These are phyloP conservation scores for Posidonia australis DNA, from an alignment of 106 monocot genomes.

Conservation along the genomic window DNA sequence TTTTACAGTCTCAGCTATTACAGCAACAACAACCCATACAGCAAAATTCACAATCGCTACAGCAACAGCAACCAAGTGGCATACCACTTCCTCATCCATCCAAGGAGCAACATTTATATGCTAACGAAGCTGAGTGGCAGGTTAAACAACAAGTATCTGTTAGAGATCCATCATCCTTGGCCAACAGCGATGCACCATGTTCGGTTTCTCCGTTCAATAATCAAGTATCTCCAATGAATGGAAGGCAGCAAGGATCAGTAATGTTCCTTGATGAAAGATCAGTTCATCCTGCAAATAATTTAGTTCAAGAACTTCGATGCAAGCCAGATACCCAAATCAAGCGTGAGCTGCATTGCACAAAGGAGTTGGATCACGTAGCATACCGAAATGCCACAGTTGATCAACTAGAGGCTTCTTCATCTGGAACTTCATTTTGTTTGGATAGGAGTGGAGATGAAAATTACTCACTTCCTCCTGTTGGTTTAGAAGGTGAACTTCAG, in stretches of 20 bases:
- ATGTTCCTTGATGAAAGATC: constrained; percentile 13
- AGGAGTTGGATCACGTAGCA: constrained; percentile 16
- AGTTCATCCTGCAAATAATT: constrained; percentile 16
- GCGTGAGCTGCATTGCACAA: constrained; percentile 24
- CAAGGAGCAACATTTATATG: constrained; percentile 7
- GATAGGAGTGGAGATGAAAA: constrained; percentile 45
- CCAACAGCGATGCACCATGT: constrained; percentile 24
- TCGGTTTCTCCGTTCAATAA: constrained; percentile 33
- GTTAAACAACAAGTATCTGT: constrained; percentile 20
- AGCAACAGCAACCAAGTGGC: constrained; percentile 15
- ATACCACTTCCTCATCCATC: neutral
- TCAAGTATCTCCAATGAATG: constrained; percentile 17
- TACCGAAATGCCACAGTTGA: constrained; percentile 24
- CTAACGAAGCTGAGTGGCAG: constrained; percentile 12
- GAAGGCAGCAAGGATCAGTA: constrained; percentile 24
- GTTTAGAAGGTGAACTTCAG: constrained; percentile 50
- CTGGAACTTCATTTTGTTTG: constrained; percentile 75
- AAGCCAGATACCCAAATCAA: constrained; percentile 34
- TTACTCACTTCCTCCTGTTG: constrained; percentile 49
- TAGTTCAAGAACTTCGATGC: constrained; percentile 44
- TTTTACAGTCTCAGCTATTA: constrained; percentile 30
- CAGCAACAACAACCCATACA: constrained; percentile 25
- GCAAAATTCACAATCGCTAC: constrained; percentile 29
- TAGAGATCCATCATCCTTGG: constrained; percentile 33
- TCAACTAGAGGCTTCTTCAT: constrained; percentile 67